These are phyloP conservation scores for Phaeosphaeria sp. DNA, from an alignment of 2,329 filamentous ascomycete genomes.

Conservation along the genomic window DNA sequence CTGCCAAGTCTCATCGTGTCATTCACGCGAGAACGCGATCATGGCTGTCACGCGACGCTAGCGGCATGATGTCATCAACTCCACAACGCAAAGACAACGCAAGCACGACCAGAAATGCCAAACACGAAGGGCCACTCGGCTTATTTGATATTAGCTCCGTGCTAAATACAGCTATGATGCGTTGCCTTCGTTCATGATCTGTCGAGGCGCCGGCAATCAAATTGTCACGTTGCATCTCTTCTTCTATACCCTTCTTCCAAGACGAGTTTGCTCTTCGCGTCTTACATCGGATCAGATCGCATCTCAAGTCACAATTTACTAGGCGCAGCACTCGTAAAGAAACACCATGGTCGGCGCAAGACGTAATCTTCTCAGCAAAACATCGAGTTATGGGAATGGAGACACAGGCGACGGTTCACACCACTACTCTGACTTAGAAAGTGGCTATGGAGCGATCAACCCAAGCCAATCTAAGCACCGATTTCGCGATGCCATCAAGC, in stretches of 20 bases:
- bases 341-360: constrained; percentile 29
- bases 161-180: constrained; percentile 15
- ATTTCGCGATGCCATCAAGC: constrained; percentile 58
- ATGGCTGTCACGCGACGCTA: constrained; percentile 11
- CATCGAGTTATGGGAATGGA: constrained; percentile 14
- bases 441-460: constrained; percentile 31
- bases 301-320: neutral
- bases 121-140: neutral
- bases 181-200: constrained; percentile 4
- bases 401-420: constrained; percentile 14
- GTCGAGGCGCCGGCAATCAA: neutral
- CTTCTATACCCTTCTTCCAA: neutral
- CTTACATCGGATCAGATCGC: neutral
- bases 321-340: neutral
- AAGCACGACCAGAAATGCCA: constrained; percentile 16
- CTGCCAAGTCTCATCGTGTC: constrained; percentile 19
- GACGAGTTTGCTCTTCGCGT: neutral
- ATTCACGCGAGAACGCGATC: neutral
- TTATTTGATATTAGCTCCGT: neutral
- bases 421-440: constrained; percentile 36
- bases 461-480: constrained; percentile 21
- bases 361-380: constrained; percentile 20
- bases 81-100: constrained; percentile 5
- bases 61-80: constrained; percentile 17
- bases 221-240: neutral